These are phyloP conservation scores for Potentilla sterilis DNA, from an alignment of 306 rosid genomes.

Conservation along the genomic window DNA sequence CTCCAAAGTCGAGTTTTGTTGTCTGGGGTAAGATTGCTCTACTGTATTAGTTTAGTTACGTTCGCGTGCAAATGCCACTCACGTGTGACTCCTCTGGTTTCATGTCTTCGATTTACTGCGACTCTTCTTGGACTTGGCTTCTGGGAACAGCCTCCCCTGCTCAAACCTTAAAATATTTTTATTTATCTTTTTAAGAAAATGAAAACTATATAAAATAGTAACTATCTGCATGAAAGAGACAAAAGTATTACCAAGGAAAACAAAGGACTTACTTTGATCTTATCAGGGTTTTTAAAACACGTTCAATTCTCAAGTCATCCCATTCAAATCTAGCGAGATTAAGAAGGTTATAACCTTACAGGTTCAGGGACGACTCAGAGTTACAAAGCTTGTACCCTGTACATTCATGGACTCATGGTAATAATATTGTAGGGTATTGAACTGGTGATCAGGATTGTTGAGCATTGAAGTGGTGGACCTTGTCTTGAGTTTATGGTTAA, in stretches of 20 bases:
- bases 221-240: not conserved
- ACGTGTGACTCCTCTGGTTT: not conserved
- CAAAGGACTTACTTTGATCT: not conserved
- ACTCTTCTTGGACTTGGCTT: not conserved
- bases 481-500: not conserved
- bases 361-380: not conserved
- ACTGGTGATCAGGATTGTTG: not conserved
- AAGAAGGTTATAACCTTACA: not conserved
- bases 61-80: constrained; percentile 6
- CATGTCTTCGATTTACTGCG: not conserved
- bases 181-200: not conserved
- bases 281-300: not conserved
- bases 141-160: not conserved
- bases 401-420: not conserved
- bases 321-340: not conserved
- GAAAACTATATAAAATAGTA: not conserved
- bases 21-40: not conserved
- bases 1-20: not conserved
- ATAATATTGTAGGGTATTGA: not conserved
- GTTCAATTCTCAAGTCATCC: not conserved
- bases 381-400: not conserved
- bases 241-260: not conserved
- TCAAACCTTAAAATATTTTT: not conserved
- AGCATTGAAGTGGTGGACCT: not conserved
- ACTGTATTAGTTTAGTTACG: not conserved